Base-by-base conservation (phyloP, 768 basidiomycete genomes). In the Pleurotus tuber-regium region DNA sequence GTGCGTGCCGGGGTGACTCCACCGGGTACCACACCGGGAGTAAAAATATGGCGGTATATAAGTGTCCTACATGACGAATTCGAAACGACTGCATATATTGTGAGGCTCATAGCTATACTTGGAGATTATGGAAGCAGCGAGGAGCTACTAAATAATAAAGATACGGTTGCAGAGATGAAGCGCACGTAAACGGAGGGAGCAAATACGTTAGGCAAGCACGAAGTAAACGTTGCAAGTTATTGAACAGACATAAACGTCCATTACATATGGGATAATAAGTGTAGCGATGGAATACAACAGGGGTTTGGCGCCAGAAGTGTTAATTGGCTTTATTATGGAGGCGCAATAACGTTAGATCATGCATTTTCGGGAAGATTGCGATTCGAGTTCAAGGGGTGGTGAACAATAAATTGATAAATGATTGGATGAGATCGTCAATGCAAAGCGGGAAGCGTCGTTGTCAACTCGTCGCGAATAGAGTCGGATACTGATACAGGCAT, bases 401-500 rank as follows among this genome's bases (percentile, higher is more conserved):
- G 28, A 25, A 23, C 39, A 36, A 23, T 38, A 38, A 38, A 38
- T 40, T 26, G 50, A 42, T 30, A 14, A 28, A 10, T 18, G 21
- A 21, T 18, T 38, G 11, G 36, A 24, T 35, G 38, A 24, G 16
- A 25, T 40, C 14, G 18, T n/a, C 25, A 39, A 43, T 38, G 39
- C 38, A 39, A 52, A 42, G 43, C 43, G 46, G 53, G 50, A 44
- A 54, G 50, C 47, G 47, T 47, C 50, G 49, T 39, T 47, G 58
- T 61, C 30, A 62, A 59, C 47, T 64, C 58, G 58, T 64, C 54
- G 56, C 46, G 48, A 58, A 57, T 55, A 42, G 62, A 56, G 63
- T 73, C 72, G 57, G 75, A 69, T 53, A 38, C 16, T 26, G 51
- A 46, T 50, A 83, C 75, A 31, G 84, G 84, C 81, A 86, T 83